These are phyloP conservation scores for Antitrichia curtipendula DNA, from an alignment of 225 moss, liverwort and hornwort species.

Conservation along the genomic window DNA sequence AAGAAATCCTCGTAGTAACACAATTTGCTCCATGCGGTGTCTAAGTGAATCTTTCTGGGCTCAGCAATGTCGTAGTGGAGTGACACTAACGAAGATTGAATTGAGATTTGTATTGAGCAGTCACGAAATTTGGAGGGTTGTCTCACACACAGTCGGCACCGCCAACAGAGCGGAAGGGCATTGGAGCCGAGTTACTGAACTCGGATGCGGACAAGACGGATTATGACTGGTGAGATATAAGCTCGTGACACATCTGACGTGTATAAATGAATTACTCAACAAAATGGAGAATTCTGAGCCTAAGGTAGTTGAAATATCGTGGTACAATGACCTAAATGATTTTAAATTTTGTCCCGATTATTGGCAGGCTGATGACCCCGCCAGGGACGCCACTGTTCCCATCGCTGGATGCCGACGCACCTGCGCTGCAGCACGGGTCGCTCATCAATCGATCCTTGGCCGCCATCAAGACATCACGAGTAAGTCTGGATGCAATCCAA, in stretches of 20 bases:
- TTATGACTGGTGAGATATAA: slow-evolving; percentile 35
- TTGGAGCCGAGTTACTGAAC: slow-evolving; percentile 43
- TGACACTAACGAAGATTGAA: neutral
- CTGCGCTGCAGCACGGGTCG: slow-evolving; percentile 21
- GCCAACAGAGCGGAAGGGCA: slow-evolving; percentile 14
- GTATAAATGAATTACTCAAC: neutral
- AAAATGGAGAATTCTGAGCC: neutral
- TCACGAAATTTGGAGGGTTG: slow-evolving; percentile 20
- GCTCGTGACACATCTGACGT: neutral
- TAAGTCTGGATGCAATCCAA: neutral
- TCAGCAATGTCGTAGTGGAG: neutral
- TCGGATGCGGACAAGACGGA: slow-evolving; percentile 52
- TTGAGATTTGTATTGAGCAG: slow-evolving; percentile 1
- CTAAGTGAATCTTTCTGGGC: neutral
- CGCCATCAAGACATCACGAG: slow-evolving; percentile 37
- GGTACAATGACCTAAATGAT: neutral
- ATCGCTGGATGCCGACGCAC: slow-evolving; percentile 28
- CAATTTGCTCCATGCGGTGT: neutral
- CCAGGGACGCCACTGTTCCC: slow-evolving; percentile 53
- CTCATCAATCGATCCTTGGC: slow-evolving; percentile 33
- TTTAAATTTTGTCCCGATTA: neutral
- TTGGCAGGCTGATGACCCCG: slow-evolving; percentile 44
- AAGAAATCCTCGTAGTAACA: neutral
- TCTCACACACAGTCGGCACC: slow-evolving; percentile 19
- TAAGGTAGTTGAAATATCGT: neutral